Conservation (phyloP, 306 rosid species). For the Herpetospermum pedunculosum region DNA sequence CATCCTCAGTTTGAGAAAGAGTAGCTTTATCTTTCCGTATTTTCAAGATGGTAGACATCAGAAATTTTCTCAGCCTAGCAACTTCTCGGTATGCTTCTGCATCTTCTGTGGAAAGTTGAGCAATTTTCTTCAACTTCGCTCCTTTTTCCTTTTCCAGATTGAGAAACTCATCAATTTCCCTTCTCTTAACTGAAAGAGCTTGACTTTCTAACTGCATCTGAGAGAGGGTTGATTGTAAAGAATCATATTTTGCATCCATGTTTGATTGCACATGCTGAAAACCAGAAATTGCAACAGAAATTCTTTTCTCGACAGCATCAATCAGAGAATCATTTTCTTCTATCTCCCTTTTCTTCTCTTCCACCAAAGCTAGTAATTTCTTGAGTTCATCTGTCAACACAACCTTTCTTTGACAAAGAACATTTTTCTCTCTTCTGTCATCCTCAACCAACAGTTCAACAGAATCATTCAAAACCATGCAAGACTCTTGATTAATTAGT, state of each 20-base stretch:
- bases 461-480: slow-evolving; percentile 31
- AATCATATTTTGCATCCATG: slow-evolving; percentile 37
- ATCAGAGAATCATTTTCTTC: slow-evolving; percentile 46
- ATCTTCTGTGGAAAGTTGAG: slow-evolving; percentile 47
- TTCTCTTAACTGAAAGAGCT: slow-evolving; percentile 36
- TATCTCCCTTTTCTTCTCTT: slow-evolving; percentile 58
- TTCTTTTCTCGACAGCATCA: slow-evolving; percentile 48
- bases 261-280: slow-evolving; percentile 45
- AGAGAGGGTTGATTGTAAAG: slow-evolving; percentile 45
- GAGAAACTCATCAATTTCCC: slow-evolving; percentile 42
- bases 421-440: slow-evolving; percentile 50
- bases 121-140: slow-evolving; percentile 37
- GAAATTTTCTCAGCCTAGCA: slow-evolving; percentile 44
- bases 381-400: slow-evolving; percentile 40
- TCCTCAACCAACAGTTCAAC: slow-evolving; percentile 47
- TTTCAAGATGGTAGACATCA: slow-evolving; percentile 51
- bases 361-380: slow-evolving; percentile 50
- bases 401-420: slow-evolving; percentile 42
- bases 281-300: slow-evolving; percentile 38
- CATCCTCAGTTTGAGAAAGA: slow-evolving; percentile 57
- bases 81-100: slow-evolving; percentile 38
- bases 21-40: slow-evolving; percentile 48
- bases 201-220: slow-evolving; percentile 35
- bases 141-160: slow-evolving; percentile 37
- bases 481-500: slow-evolving; percentile 40